Percentiles rank a stretch among this genome's conserved stretches.
Evolutionary conservation across 1,284 basidiomycete genomes (phyloP).

Genomic region (Cryptococcus sp.): DNA sequence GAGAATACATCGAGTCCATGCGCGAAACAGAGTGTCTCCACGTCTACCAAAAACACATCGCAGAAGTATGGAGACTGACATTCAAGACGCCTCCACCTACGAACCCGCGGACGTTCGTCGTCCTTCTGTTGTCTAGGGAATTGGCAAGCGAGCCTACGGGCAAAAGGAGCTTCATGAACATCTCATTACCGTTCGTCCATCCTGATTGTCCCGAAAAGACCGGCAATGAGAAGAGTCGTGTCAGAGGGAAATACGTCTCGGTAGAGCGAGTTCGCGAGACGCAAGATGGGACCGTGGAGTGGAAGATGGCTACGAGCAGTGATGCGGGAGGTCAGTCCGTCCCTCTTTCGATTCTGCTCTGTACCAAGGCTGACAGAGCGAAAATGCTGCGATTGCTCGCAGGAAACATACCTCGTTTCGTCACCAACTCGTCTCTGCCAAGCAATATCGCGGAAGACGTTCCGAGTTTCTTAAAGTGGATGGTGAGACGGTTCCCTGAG

Average conservation of each 20-base stretch:
- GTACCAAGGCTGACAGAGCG: background rate
- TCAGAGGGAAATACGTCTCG: constrained; percentile 49
- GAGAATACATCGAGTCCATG: constrained; percentile 48
- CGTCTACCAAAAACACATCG: constrained; percentile 43
- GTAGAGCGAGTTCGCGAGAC: constrained; percentile 47
- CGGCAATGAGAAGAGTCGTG: constrained; percentile 42
- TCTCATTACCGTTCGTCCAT: constrained; percentile 49
- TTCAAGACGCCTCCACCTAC: constrained; percentile 51
- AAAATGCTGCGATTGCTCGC: background rate
- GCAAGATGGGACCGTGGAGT: constrained; percentile 41
- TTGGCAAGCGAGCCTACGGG: constrained; percentile 33
- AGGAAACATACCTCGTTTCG: constrained; percentile 50
- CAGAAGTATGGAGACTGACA: constrained; percentile 51
- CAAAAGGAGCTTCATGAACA: constrained; percentile 46
- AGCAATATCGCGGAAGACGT: constrained; percentile 49
- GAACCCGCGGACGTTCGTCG: constrained; percentile 49
- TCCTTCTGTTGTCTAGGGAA: constrained; percentile 43
- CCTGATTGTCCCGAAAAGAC: constrained; percentile 42
- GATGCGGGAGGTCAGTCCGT: constrained; percentile 49
- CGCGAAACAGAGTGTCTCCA: constrained; percentile 47
- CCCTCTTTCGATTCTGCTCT: background rate
- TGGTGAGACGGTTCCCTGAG: constrained; percentile 34
- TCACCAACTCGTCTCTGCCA: constrained; percentile 47
- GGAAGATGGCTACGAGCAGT: constrained; percentile 50
- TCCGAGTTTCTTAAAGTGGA: constrained; percentile 48